These are phyloP conservation scores for Pleurozium schreberi DNA, from an alignment of 225 moss, liverwort and hornwort genomes.

Conservation along the genomic window DNA sequence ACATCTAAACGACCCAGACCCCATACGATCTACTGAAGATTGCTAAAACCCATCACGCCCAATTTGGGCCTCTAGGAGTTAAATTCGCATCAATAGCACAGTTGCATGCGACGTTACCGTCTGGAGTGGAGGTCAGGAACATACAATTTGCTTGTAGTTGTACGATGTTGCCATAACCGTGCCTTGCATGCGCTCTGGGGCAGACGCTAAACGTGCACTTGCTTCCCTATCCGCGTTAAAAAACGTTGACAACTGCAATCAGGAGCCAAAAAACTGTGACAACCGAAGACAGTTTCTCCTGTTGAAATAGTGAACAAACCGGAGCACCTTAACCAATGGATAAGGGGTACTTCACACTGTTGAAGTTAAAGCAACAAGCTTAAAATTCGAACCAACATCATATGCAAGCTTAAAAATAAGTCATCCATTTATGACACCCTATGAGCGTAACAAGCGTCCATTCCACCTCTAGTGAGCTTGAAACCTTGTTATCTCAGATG, in stretches of 20 bases:
- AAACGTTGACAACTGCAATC: constrained; percentile 19
- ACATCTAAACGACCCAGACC: background rate
- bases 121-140: background rate
- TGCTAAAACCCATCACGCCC: background rate
- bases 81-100: background rate
- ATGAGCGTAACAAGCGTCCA: background rate
- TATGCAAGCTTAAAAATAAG: background rate
- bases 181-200: constrained; percentile 47
- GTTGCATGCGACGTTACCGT: background rate
- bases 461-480: background rate
- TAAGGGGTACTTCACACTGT: background rate
- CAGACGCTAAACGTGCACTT: constrained; percentile 31
- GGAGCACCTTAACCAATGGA: background rate
- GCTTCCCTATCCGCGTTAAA: constrained; percentile 29
- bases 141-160: constrained; percentile 50
- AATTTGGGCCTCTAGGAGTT: background rate
- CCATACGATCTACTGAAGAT: background rate
- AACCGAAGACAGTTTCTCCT: background rate
- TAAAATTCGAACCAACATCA: background rate
- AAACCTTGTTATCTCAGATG: background rate
- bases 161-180: constrained; percentile 32
- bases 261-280: background rate
- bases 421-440: background rate
- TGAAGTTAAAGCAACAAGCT: background rate
- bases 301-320: background rate